Evolutionary conservation across 1,284 basidiomycete species (phyloP).

Genomic region (Irpex sp.): DNA sequence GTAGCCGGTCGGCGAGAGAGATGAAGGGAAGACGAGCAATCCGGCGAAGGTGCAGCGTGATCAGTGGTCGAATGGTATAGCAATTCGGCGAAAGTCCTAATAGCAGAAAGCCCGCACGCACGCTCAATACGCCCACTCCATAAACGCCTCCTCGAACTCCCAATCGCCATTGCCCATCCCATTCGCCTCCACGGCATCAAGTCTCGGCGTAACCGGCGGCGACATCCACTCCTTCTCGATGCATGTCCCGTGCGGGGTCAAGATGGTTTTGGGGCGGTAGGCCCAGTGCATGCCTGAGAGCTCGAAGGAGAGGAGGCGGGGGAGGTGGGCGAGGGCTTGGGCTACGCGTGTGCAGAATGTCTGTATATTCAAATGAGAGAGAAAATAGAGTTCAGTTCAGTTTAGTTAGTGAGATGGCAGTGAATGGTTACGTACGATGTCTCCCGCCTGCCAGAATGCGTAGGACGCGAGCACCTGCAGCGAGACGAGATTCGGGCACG

Average conservation of each 20-base stretch:
- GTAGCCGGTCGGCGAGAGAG: too few species aligned
- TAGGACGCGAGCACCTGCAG: constrained; percentile 33
- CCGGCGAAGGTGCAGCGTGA: too few species aligned
- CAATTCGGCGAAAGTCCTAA: not conserved
- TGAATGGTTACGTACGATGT: constrained; percentile 26
- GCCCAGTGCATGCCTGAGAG: constrained; percentile 72
- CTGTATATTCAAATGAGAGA: constrained; percentile 30
- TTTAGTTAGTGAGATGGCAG: constrained; percentile 13
- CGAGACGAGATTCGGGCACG: constrained; percentile 30
- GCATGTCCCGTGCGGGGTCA: constrained; percentile 9
- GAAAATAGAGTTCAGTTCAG: not conserved
- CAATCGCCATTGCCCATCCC: constrained; percentile 18
- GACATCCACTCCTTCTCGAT: constrained; percentile 29
- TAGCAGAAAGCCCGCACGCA: too few species aligned
- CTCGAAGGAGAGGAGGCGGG: constrained; percentile 59
- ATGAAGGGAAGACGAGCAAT: too few species aligned
- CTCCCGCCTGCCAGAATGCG: constrained; percentile 29
- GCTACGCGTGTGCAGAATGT: constrained; percentile 62
- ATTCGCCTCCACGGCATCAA: constrained; percentile 12
- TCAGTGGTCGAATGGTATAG: not conserved
- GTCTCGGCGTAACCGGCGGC: constrained; percentile 27
- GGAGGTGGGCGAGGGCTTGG: constrained; percentile 48
- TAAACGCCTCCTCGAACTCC: constrained; percentile 27
- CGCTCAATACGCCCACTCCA: constrained; percentile 28
- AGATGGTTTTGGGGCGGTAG: constrained; percentile 20